Evolutionary conservation across 2,329 filamentous ascomycete genomes (phyloP).

Genomic region (Cordyceps tenuipes): DNA sequence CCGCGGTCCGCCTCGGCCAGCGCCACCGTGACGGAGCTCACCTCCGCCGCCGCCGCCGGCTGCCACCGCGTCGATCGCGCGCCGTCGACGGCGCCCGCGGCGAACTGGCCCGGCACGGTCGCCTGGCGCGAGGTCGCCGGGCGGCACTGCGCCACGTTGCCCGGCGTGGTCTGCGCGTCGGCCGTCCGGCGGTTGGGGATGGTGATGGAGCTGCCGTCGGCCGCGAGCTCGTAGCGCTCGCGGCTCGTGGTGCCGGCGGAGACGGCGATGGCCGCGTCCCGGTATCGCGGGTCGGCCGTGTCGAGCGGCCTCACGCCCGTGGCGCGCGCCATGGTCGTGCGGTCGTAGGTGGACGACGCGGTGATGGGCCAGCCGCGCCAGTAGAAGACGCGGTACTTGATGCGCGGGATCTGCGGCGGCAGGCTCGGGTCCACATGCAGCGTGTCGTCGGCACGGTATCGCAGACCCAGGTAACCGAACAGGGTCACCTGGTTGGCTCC

Average conservation of each 20-base stretch:
- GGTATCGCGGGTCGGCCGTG: slow-evolving; percentile 46
- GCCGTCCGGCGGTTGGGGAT: slow-evolving; percentile 52
- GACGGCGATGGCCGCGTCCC: slow-evolving; percentile 47
- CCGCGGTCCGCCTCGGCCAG: slow-evolving; percentile 12
- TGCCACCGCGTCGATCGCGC: slow-evolving; percentile 18
- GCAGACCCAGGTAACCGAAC: slow-evolving; percentile 60
- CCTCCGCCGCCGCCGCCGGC: slow-evolving; percentile 12
- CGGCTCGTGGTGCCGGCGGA: slow-evolving; percentile 34
- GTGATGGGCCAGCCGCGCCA: slow-evolving; percentile 21
- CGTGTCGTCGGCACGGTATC: slow-evolving; percentile 48
- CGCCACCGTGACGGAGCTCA: slow-evolving; percentile 15
- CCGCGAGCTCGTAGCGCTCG: slow-evolving; percentile 37
- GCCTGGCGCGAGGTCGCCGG: slow-evolving; percentile 38
- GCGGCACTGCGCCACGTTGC: slow-evolving; percentile 59
- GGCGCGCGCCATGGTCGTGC: slow-evolving; percentile 19
- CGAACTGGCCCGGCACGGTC: slow-evolving; percentile 59
- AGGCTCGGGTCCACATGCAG: slow-evolving; percentile 53
- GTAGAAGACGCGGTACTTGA: slow-evolving; percentile 27
- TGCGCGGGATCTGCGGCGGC: slow-evolving; percentile 45
- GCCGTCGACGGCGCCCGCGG: slow-evolving; percentile 31
- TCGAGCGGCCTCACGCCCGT: slow-evolving; percentile 32
- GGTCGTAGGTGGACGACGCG: slow-evolving; percentile 19
- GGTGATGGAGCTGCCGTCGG: slow-evolving; percentile 38
- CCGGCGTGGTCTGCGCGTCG: slow-evolving; percentile 41
- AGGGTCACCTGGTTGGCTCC: slow-evolving; percentile 59